phyloP scores from a whole-genome alignment of 2,329 filamentous ascomycete species.

The Diaporthe ampelina region DNA sequence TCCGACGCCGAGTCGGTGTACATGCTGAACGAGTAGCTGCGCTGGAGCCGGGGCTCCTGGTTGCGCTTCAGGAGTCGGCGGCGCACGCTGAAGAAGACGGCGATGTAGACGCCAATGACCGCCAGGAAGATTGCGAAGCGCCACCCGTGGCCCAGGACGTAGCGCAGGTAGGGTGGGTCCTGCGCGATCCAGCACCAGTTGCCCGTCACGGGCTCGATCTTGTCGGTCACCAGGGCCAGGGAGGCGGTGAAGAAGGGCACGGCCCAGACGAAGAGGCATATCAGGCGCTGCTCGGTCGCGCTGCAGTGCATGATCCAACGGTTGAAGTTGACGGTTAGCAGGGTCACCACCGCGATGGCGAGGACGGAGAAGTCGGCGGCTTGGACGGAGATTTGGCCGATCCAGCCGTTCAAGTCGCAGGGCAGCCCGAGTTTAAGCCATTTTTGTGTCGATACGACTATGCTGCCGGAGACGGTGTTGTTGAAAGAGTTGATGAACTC shows the following conservation, averaged over 20 bases:
- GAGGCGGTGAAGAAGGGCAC: conserved; percentile 37
- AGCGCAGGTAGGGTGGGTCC: conserved; percentile 37
- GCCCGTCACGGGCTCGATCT: conserved; percentile 39
- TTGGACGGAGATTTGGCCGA: conserved; percentile 40
- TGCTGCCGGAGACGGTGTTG: conserved; percentile 37
- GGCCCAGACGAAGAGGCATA: conserved; percentile 37
- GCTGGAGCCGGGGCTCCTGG: conserved; percentile 12
- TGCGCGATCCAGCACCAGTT: conserved; percentile 41
- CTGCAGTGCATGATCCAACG: conserved; percentile 28
- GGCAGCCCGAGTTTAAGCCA: conserved; percentile 13
- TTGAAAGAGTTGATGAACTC: conserved; percentile 40
- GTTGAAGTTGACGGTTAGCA: conserved; percentile 37
- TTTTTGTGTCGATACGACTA: conserved; percentile 19
- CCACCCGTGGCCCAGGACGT: conserved; percentile 38
- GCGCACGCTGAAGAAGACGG: conserved; percentile 36
- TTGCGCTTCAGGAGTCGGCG: conserved; percentile 36
- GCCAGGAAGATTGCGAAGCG: conserved; percentile 36
- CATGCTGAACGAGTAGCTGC: conserved; percentile 38
- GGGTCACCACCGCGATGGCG: conserved; percentile 36
- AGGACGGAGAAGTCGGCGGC: conserved; percentile 41
- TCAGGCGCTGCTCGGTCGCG: conserved; percentile 27
- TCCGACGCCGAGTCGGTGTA: conserved; percentile 22
- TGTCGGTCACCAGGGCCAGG: conserved; percentile 28
- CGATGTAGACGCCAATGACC: conserved; percentile 28
- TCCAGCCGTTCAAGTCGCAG: conserved; percentile 38